Base-by-base conservation (phyloP, 2,329 filamentous ascomycete species). In the Scleromitrula shiraiana region DNA sequence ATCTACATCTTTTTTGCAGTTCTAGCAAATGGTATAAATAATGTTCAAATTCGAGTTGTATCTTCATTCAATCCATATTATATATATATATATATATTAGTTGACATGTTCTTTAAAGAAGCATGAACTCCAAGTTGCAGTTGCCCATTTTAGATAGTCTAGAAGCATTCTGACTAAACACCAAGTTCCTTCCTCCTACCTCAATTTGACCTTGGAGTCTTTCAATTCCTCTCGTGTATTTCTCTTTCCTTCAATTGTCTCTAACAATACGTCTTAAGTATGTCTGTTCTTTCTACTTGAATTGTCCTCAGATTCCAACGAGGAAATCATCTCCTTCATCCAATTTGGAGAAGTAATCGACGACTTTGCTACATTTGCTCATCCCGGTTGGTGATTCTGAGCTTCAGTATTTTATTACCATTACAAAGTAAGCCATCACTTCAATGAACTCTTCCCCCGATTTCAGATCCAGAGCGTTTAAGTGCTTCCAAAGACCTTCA, bases 361-460 rank as follows among this genome's bases (percentile, higher is more conserved):
- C 38, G 46, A 43, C 46, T 52, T n/a, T 54, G 51, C 54, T 46
- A 50, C 56, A 46, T 56, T 58, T 59, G 58, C 59, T 60, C 57
- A 57, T 59, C 56, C 55, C 52, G 42, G 36, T 33, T 9, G 37
- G 42, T 22, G 23, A 41, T 26, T 29, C 41, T 14, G 17, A 42
- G 45, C 37, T 27, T 27, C 32, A 27, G 37, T 29, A 41, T 47
- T 50, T 41, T 24, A 38, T 41, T 39, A 22, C 15, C 27, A 39
- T 6, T 20, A 46, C 26, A 33, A 32, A 30, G 36, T 40, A 33
- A 46, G 35, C 40, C 32, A 26, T 33, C 7, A 22, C 9, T 20
- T 19, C 5, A 2, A 15, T 39, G 17, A 12, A 8, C 7, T 4
- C 35, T 8, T 19, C 8, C 14, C 5, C 37, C 20, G 14, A 12